Conservation (phyloP, 495 filamentous ascomycete genomes). For the Talaromyces nanjingensis region DNA sequence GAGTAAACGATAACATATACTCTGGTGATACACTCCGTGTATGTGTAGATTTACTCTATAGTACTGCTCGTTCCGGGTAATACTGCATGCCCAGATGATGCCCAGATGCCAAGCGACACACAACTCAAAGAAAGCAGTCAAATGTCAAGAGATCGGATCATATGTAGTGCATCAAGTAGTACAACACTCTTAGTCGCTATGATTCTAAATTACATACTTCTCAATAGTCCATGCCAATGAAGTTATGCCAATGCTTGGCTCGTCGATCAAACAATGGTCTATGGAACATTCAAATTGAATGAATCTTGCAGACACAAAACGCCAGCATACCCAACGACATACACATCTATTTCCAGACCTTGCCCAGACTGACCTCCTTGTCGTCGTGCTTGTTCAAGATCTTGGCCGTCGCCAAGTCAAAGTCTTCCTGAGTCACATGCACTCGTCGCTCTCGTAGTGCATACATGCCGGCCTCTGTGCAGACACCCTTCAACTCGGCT, state of each 20-base stretch:
- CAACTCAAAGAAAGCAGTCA: background rate
- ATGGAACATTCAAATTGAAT: background rate
- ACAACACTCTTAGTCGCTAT: background rate
- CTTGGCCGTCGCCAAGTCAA: conserved; percentile 97
- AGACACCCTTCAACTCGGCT: conserved; percentile 94
- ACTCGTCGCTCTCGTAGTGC: conserved; percentile 90
- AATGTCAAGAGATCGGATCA: background rate
- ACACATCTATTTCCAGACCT: conserved; percentile 77
- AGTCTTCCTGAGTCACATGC: conserved; percentile 98
- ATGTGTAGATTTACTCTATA: too few species aligned
- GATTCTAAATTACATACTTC: conserved; percentile 1
- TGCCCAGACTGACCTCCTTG: conserved; percentile 84
- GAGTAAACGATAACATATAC: too few species aligned
- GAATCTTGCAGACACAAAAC: background rate
- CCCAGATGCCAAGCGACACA: background rate
- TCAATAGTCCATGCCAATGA: conserved; percentile 1
- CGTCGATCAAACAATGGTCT: background rate
- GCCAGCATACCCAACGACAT: background rate
- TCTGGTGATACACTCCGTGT: too few species aligned
- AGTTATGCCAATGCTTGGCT: conserved; percentile 3
- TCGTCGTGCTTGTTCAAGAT: conserved; percentile 99
- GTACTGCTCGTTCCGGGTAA: too few species aligned
- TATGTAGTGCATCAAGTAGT: background rate
- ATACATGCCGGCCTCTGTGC: conserved; percentile 97
- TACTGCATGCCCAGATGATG: background rate